A percentile compares a stretch with the other conserved stretches of the same genome.
These are phyloP conservation scores for Mortierella claussenii DNA, from an alignment of 192 early-diverging fungal species.

Conservation along the genomic window DNA sequence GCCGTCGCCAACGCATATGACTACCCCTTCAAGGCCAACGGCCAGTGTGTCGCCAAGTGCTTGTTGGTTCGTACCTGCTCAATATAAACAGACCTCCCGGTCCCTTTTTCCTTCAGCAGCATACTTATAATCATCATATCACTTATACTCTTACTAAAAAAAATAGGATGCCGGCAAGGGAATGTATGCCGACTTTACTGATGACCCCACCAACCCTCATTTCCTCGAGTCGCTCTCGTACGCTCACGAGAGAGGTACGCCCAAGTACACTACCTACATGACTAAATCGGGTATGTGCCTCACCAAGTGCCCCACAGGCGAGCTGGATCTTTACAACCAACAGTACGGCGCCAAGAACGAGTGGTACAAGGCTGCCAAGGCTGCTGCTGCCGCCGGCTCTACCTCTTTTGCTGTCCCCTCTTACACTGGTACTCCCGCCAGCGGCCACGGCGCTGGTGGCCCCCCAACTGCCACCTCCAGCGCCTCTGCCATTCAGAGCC, in stretches of 20 bases:
- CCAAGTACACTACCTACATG: constrained; percentile 27
- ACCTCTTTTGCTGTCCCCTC: too few relatives aligned
- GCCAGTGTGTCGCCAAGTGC: constrained; percentile 23
- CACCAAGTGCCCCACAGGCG: neutral
- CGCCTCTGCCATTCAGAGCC: neutral
- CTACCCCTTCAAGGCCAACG: constrained; percentile 32
- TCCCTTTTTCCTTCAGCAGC: too few relatives aligned
- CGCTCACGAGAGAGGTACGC: constrained; percentile 24
- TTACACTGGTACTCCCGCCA: too few relatives aligned
- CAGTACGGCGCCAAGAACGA: constrained; percentile 19
- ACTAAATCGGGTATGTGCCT: constrained; percentile 22
- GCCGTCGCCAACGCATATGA: constrained; percentile 32
- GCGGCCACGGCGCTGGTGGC: too few relatives aligned
- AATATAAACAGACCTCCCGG: neutral
- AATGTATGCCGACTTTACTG: constrained; percentile 24
- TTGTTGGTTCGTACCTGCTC: constrained; percentile 15
- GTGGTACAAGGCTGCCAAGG: neutral
- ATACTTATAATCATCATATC: neutral
- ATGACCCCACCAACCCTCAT: constrained; percentile 17
- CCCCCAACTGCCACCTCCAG: too few relatives aligned
- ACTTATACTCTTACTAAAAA: neutral
- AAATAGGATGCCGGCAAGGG: constrained; percentile 20
- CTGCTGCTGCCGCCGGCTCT: neutral
- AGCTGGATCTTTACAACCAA: constrained; percentile 14
- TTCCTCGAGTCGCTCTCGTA: constrained; percentile 18